phyloP scores from a whole-genome alignment of 352 stramenopile genomes.

The Pythium biforme region DNA sequence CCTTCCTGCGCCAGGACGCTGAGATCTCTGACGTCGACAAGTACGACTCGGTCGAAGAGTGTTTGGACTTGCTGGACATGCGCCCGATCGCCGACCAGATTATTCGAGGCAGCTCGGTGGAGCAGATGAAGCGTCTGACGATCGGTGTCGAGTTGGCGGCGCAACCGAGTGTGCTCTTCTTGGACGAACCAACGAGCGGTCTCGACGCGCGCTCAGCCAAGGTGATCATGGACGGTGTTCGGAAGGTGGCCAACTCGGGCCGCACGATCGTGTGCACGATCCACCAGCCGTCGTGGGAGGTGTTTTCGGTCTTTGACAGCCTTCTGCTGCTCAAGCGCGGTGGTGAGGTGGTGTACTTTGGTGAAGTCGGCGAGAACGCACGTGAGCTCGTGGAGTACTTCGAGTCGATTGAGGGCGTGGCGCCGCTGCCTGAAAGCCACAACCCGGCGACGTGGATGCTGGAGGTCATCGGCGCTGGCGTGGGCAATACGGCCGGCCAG shows the following conservation, averaged over 20 bases:
- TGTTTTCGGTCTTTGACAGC: slow-evolving; percentile 32
- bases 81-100: slow-evolving; percentile 37
- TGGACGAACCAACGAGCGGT: slow-evolving; percentile 77
- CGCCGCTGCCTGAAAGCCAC: slow-evolving; percentile 32
- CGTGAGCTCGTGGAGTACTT: slow-evolving; percentile 49
- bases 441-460: slow-evolving; percentile 60
- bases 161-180: slow-evolving; percentile 76
- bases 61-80: slow-evolving; percentile 38
- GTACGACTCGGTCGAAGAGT: slow-evolving; percentile 41
- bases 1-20: slow-evolving; percentile 71
- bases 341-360: slow-evolving; percentile 28
- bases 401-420: slow-evolving; percentile 37
- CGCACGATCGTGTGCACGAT: slow-evolving; percentile 33
- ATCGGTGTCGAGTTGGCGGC: slow-evolving; percentile 73
- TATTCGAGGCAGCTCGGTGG: slow-evolving; percentile 37
- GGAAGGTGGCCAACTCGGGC: slow-evolving; percentile 67
- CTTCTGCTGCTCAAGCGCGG: slow-evolving; percentile 27
- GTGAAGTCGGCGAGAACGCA: slow-evolving; percentile 24
- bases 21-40: slow-evolving; percentile 30
- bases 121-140: slow-evolving; percentile 55
- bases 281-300: slow-evolving; percentile 30
- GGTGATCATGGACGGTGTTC: slow-evolving; percentile 77
- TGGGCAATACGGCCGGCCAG: slow-evolving; percentile 16
- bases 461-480: slow-evolving; percentile 46
- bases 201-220: slow-evolving; percentile 80